Percentiles rank a stretch among this genome's conserved stretches.
Conservation (phyloP, 139 green algal genomes). For the Pycnococcus provasolii region DNA sequence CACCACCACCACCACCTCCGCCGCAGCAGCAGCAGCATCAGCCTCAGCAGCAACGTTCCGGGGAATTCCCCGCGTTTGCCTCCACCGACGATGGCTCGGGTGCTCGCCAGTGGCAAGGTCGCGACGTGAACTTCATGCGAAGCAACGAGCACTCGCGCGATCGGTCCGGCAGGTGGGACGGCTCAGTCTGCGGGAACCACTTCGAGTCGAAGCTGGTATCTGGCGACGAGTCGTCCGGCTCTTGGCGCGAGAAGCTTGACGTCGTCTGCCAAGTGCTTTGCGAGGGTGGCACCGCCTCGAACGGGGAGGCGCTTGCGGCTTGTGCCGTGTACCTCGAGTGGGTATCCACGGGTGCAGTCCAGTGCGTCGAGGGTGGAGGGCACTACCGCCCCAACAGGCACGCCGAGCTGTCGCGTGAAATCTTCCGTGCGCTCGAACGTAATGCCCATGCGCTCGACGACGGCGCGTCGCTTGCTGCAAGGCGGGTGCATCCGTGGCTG, state of each 20-base stretch:
- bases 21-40: background rate
- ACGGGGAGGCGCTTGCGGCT: constrained; percentile 14
- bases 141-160: background rate
- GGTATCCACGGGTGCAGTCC: constrained; percentile 77
- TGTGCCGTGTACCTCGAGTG: constrained; percentile 49
- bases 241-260: constrained; percentile 18
- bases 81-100: background rate
- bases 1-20: background rate
- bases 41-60: background rate
- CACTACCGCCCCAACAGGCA: constrained; percentile 90
- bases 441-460: background rate
- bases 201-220: constrained; percentile 1
- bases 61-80: background rate
- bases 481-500: constrained; percentile 47
- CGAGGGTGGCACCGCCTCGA: background rate
- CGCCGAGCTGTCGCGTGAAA: constrained; percentile 59
- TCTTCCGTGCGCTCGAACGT: constrained; percentile 49
- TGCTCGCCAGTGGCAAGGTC: background rate
- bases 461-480: background rate
- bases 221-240: background rate
- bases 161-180: background rate
- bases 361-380: constrained; percentile 73
- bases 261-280: constrained; percentile 1
- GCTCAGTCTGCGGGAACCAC: background rate
- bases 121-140: constrained; percentile 3